Evolutionary conservation across 106 monocot genomes (phyloP).

Genomic region (Acanthochlamys bracteata): DNA sequence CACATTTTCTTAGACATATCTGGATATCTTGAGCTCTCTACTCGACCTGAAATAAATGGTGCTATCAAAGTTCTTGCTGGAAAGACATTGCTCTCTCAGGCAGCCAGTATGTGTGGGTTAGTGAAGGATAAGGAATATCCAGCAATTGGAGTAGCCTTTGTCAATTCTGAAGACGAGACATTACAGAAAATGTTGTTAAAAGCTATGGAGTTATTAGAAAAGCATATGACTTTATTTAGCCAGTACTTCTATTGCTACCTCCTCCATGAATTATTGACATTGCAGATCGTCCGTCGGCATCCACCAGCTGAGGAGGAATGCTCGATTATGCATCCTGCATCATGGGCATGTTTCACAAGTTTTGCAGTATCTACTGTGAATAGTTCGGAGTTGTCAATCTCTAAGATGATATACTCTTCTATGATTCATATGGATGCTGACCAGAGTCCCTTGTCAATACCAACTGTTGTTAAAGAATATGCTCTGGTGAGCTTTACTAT

Average conservation of each 20-base stretch:
- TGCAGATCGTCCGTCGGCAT: slow-evolving; percentile 69
- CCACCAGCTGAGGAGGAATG: slow-evolving; percentile 43
- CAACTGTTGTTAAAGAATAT: slow-evolving; percentile 60
- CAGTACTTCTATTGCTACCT: slow-evolving; percentile 91
- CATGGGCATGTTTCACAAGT: slow-evolving; percentile 48
- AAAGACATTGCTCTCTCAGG: slow-evolving; percentile 69
- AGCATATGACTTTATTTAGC: slow-evolving; percentile 64
- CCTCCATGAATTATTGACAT: slow-evolving; percentile 80
- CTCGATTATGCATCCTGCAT: slow-evolving; percentile 8
- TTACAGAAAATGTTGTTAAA: slow-evolving; percentile 54
- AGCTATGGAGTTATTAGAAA: slow-evolving; percentile 74
- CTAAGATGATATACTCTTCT: slow-evolving; percentile 15
- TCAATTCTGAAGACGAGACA: slow-evolving; percentile 68
- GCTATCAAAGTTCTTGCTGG: slow-evolving; percentile 78
- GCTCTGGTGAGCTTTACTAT: slow-evolving; percentile 88
- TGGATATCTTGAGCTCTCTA: slow-evolving; percentile 85
- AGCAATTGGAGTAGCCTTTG: slow-evolving; percentile 88
- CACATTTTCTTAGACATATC: slow-evolving; percentile 83
- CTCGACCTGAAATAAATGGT: slow-evolving; percentile 78
- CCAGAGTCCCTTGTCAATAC: slow-evolving; percentile 75
- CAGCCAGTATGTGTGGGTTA: slow-evolving; percentile 77
- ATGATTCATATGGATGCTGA: slow-evolving; percentile 74
- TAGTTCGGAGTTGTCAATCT: slow-evolving; percentile 50
- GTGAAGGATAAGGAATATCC: slow-evolving; percentile 92
- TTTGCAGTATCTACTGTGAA: slow-evolving; percentile 46